Base-by-base conservation (phyloP, 169 alveolate species). In the Eimeria maxima region DNA sequence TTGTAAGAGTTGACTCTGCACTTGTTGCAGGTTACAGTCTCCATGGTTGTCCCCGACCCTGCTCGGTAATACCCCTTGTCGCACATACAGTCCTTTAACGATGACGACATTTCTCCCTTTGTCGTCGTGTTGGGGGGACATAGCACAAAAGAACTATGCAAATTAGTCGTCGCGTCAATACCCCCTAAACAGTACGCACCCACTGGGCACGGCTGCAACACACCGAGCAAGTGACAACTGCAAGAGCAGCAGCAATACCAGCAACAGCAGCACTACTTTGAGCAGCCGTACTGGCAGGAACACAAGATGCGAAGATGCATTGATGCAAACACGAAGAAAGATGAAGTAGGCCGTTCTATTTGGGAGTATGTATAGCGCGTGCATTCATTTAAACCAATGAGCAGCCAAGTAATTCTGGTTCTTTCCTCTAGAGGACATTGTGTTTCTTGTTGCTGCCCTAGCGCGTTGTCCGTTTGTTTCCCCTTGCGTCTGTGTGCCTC, bases 131-230 rank as follows among this genome's bases (percentile, higher is more conserved):
- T 89, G 29, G 96, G 88, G 22, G 92, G 96, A 78, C 96, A 96
- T 22, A 47, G 20, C 73, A 87, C 83, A n/a, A 87, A 47, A 47
- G 33, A 24, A 33, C 63, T 24, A 69, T 67, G 94, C 45, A 47
- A 14, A 20, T 22, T 47, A 18, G 94, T 86, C n/a, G 22, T 55
- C 42, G 69, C 60, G 50, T 63, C 86, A 50, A 96, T 97, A 44
- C 98, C 98, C 44, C 98, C 98, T n/a, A 95, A 95, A 45, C 99
- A 98, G 88, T 97, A 98, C 42, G 78, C 87, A 1, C 98, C 99
- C n/a, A 90, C 83, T 1, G 98, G 98, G 84, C 99, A 98, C 27
- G 95, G 95, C 84, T 96, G 93, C 89, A 47, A 18, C 74, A 65
- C 13, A 7, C 55, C 63, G 1, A 29, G 18, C 53, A 53, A 53